Base-by-base conservation (phyloP, 495 filamentous ascomycete species). In the Melanomma pulvis-pyrius region DNA sequence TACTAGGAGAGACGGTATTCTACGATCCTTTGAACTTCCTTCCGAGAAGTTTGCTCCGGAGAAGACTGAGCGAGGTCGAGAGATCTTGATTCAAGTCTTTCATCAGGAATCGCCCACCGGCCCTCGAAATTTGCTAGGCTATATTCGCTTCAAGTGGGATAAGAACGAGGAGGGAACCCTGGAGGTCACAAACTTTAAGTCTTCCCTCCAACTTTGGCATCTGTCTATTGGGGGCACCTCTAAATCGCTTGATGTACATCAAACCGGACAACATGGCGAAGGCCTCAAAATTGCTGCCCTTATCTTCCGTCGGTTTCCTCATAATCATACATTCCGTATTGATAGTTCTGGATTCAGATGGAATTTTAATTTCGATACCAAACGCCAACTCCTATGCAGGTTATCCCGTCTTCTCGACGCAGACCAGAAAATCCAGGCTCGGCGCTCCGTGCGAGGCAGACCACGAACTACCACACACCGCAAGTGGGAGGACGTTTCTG, bases 261-360 rank as follows among this genome's bases (percentile, higher is more conserved):
- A 65, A 34, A 25, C 32, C 22, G 62, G 62, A 13, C 17, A 65
- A 30, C 41, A 48, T 52, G 62, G 62, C 2, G 62, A 65, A n/a
- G 53, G 62, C 13, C 19, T 65, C n/a, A 65, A 65, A 25, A 1
- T 52, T 1, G 53, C 62, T 17, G 62, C 62, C 26, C 54, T 59
- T 8, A 41, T 59, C 8, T 46, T 65, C 22, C 52, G 36, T 2
- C 57, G 54, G 15, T 13, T 28, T 26, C 62, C 62, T 1, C 25
- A 65, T 1, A 65, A 65, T n/a, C 46, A 58, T 28, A 59, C 32
- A 4, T 22, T 50, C 41, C 46, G 44, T 5, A 59, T 57, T 36
- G 7, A 25, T 17, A 58, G 53, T 22, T 49, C 62, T 6, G 12
- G 41, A 8, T 47, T 50, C 39, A 32, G 5, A 2, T 65, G 62